Percentiles rank a stretch among this genome's conserved stretches.
These are phyloP conservation scores for Ogataea siamensis DNA, from an alignment of 805 yeast species.

Conservation along the genomic window DNA sequence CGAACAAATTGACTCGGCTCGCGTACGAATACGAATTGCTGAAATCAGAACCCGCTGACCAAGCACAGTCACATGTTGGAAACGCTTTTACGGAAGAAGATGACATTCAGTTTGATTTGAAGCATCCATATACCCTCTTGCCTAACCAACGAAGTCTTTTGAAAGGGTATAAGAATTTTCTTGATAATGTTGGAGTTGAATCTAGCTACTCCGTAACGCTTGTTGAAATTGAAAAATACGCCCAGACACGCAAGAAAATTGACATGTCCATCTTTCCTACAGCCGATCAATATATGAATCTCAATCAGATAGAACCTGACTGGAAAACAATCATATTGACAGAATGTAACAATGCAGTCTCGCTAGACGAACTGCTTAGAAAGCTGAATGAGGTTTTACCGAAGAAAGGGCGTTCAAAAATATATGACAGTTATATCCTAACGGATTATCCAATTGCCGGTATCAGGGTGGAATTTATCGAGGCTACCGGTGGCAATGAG, in stretches of 20 bases:
- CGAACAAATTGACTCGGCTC: conserved; percentile 49
- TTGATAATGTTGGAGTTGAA: conserved; percentile 21
- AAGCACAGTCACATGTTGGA: conserved; percentile 37
- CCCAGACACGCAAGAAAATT: neutral
- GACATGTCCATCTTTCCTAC: conserved; percentile 11
- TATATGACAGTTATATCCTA: conserved; percentile 41
- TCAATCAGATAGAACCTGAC: conserved; percentile 28
- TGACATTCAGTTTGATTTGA: conserved; percentile 24
- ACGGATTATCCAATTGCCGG: conserved; percentile 48
- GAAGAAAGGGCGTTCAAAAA: conserved; percentile 1
- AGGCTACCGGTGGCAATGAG: conserved; percentile 2
- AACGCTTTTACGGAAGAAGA: conserved; percentile 21
- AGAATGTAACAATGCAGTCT: conserved; percentile 14
- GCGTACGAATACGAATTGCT: conserved; percentile 59
- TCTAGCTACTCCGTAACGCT: conserved; percentile 4
- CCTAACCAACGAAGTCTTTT: conserved; percentile 30
- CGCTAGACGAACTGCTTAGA: conserved; percentile 21
- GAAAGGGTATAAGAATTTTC: conserved; percentile 20
- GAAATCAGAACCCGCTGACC: conserved; percentile 27
- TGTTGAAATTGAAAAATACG: neutral
- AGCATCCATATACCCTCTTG: conserved; percentile 26
- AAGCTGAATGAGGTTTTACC: conserved; percentile 23
- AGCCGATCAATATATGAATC: conserved; percentile 15
- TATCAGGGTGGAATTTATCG: conserved; percentile 35
- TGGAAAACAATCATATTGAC: conserved; percentile 21